Evolutionary conservation across 306 rosid species (phyloP).

Genomic region (Ceratonia siliqua): DNA sequence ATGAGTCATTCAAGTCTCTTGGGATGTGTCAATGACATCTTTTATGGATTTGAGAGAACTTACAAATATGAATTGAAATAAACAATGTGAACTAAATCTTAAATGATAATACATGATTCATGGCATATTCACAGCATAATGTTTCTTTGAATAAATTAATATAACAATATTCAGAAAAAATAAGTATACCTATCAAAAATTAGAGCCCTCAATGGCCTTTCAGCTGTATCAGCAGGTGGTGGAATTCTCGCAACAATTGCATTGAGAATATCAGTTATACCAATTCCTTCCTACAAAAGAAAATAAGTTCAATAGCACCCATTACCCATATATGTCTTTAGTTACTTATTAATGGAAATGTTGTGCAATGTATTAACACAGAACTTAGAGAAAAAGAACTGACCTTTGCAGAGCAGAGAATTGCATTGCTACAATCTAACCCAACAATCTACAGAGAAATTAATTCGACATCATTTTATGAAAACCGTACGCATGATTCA

Average conservation of each 20-base stretch:
- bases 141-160: conserved; percentile 17
- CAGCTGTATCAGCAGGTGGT: conserved; percentile 69
- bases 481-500: conserved; percentile 18
- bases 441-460: conserved; percentile 69
- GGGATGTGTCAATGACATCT: too few species aligned
- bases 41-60: too few species aligned
- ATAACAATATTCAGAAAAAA: conserved; percentile 13
- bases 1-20: too few species aligned
- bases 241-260: conserved; percentile 81
- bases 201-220: conserved; percentile 76
- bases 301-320: conserved; percentile 26
- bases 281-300: conserved; percentile 76
- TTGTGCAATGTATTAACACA: conserved; percentile 6
- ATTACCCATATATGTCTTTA: background rate
- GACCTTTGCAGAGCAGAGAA: conserved; percentile 92
- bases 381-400: conserved; percentile 33
- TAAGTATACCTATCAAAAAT: conserved; percentile 77
- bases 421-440: conserved; percentile 83
- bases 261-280: conserved; percentile 75
- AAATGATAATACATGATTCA: conserved; percentile 15
- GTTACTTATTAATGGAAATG: conserved; percentile 5
- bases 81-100: conserved; percentile 27
- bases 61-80: too few species aligned
- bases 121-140: conserved; percentile 9
- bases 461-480: conserved; percentile 1